Percentiles rank a stretch among this genome's conserved stretches.
Conservation (phyloP, 129 eudicot species). For the Tanacetum coccineum region DNA sequence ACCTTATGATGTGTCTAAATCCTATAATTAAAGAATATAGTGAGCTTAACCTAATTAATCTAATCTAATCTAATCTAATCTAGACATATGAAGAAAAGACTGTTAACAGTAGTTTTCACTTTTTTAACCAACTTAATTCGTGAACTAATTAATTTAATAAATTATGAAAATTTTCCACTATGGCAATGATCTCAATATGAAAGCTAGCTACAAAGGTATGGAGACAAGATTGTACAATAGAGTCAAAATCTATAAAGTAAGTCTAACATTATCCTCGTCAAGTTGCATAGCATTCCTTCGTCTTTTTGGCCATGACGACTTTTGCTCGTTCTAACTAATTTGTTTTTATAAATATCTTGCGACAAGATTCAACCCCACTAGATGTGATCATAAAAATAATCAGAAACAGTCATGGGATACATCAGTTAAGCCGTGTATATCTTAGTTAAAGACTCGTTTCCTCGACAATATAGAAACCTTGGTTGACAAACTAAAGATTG, state of each 20-base stretch:
- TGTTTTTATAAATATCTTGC: neutral
- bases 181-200: slow-evolving; percentile 11
- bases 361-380: too few species aligned
- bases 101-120: too few species aligned
- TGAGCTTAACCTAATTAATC: neutral
- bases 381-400: too few species aligned
- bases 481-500: too few species aligned
- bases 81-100: too few species aligned
- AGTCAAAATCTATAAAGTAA: neutral
- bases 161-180: slow-evolving; percentile 5
- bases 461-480: too few species aligned
- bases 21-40: neutral
- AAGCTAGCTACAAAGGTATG: slow-evolving; percentile 22
- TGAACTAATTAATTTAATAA: neutral
- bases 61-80: too few species aligned
- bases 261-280: slow-evolving; percentile 26
- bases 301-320: slow-evolving; percentile 17
- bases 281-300: slow-evolving; percentile 30
- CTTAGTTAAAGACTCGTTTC: too few species aligned
- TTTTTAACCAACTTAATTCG: too few species aligned
- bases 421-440: too few species aligned
- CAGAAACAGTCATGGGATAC: too few species aligned
- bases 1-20: neutral
- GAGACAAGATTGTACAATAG: slow-evolving; percentile 17
- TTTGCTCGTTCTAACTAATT: neutral